Base-by-base conservation (phyloP, 2,329 filamentous ascomycete genomes). In the Hypoxylon sp. region DNA sequence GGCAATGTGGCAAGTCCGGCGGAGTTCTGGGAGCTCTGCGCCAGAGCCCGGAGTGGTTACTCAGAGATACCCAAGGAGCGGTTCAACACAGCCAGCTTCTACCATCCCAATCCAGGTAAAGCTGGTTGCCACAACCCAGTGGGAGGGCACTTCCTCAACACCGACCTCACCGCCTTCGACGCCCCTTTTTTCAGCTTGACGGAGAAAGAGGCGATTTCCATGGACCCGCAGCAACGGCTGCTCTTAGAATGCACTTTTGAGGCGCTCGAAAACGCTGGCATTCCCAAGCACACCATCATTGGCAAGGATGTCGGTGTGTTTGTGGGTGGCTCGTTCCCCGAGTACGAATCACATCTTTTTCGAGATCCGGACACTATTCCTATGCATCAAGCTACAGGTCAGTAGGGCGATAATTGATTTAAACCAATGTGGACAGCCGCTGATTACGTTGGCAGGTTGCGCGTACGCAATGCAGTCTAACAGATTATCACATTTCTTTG, bases 151-250 rank as follows among this genome's bases (percentile, higher is more conserved):
- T 81, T 80, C 55, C 74, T 87, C 66, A 80, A 83, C 50, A 79
- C 80, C 19, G 84, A 87, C 62, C 76, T 84, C 26, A 78, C 80
- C 6, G 77, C 78, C 2, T 87, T 87, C 62, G 85, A 87, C 55
- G 84, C 85, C 0, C 82, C 83, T 0, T 87, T 87, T 72, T 87
- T 87, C 73, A 81, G 82, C 48, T 76, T 86, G n/a, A 85, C 84
- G 0, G 80, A 83, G 67, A 83, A 84, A 67, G 84, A 87, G 74
- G 85, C 71, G 3, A 77, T 76, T 31, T 83, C 84, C 0, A 85
- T 87, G 83, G 86, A 88, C 53, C 86, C 86, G 0, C 85, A 87
- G 66, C 85, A 87, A 63, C 80, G 86, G 1, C 77, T 86, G 19
- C 78, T 86, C 6, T 78, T 87, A 1, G 85, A 88, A 73, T 85